Conservation (phyloP, 1,284 basidiomycete genomes). For the Cystobasidium sp. region DNA sequence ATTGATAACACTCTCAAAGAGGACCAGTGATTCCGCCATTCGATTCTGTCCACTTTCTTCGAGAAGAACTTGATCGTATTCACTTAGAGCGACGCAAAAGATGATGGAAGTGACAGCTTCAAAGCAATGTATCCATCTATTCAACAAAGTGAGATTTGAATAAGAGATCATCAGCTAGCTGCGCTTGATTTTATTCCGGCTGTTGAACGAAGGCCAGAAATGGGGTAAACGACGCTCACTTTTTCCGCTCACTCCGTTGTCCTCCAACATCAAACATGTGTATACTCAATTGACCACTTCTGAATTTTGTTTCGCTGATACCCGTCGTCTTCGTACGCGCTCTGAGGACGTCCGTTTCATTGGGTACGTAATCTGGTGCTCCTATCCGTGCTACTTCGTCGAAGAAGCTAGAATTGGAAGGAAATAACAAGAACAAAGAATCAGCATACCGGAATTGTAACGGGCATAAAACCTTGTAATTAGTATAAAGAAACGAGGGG, state of each 20-base stretch:
- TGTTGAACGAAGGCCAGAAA: constrained; percentile 65
- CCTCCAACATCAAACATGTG: constrained; percentile 90
- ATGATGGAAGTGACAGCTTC: constrained; percentile 72
- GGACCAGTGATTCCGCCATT: constrained; percentile 88
- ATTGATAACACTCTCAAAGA: constrained; percentile 96
- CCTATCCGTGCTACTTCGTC: constrained; percentile 81
- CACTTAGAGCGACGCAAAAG: constrained; percentile 82
- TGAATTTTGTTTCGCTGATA: constrained; percentile 78
- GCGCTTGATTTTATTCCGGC: neutral
- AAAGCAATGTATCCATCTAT: constrained; percentile 58
- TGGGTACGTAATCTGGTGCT: constrained; percentile 77
- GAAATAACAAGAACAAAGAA: neutral
- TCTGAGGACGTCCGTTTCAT: constrained; percentile 84
- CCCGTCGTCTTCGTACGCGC: constrained; percentile 90
- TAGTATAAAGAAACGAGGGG: neutral
- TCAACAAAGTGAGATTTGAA: neutral
- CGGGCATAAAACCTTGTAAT: too few species aligned
- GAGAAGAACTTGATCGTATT: constrained; percentile 89
- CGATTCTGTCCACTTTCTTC: constrained; percentile 96
- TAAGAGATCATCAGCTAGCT: neutral
- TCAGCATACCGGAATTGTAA: neutral
- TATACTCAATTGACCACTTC: constrained; percentile 60
- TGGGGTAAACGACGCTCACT: constrained; percentile 67
- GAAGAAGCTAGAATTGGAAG: constrained; percentile 74
- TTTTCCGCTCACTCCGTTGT: constrained; percentile 84